Conservation (phyloP, 2,329 filamentous ascomycete genomes). For the Sclerotinia subarctica region DNA sequence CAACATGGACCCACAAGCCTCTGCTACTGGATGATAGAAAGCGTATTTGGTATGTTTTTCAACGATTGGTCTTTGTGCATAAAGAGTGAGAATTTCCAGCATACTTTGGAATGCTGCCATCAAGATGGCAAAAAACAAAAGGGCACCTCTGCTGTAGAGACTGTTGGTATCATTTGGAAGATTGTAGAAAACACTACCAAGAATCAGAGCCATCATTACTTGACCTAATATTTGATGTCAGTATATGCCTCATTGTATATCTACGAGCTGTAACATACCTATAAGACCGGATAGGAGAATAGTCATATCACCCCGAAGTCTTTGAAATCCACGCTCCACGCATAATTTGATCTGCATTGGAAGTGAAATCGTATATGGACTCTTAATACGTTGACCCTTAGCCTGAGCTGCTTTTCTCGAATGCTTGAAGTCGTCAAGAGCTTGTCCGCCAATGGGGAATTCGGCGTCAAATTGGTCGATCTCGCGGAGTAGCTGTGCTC, state of each 20-base stretch:
- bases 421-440: slow-evolving; percentile 41
- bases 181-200: slow-evolving; percentile 64
- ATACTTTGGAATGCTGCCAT: slow-evolving; percentile 62
- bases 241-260: not conserved
- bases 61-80: slow-evolving; percentile 85
- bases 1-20: slow-evolving; percentile 55
- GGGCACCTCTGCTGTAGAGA: slow-evolving; percentile 59
- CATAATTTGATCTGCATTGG: slow-evolving; percentile 74
- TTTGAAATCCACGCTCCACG: slow-evolving; percentile 74
- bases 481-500: slow-evolving; percentile 45
- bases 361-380: slow-evolving; percentile 80
- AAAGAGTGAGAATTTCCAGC: slow-evolving; percentile 75
- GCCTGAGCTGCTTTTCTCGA: slow-evolving; percentile 40
- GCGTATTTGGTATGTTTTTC: slow-evolving; percentile 87
- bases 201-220: slow-evolving; percentile 56
- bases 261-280: not conserved
- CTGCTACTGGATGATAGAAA: slow-evolving; percentile 83
- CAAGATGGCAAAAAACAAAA: slow-evolving; percentile 67
- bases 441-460: slow-evolving; percentile 36
- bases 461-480: slow-evolving; percentile 51
- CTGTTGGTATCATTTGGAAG: slow-evolving; percentile 49
- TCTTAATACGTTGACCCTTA: slow-evolving; percentile 54
- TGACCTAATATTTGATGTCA: slow-evolving; percentile 25
- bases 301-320: slow-evolving; percentile 71
- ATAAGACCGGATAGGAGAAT: slow-evolving; percentile 54